Conservation (phyloP, 495 filamentous ascomycete genomes). For the Neohortaea acidophila region DNA sequence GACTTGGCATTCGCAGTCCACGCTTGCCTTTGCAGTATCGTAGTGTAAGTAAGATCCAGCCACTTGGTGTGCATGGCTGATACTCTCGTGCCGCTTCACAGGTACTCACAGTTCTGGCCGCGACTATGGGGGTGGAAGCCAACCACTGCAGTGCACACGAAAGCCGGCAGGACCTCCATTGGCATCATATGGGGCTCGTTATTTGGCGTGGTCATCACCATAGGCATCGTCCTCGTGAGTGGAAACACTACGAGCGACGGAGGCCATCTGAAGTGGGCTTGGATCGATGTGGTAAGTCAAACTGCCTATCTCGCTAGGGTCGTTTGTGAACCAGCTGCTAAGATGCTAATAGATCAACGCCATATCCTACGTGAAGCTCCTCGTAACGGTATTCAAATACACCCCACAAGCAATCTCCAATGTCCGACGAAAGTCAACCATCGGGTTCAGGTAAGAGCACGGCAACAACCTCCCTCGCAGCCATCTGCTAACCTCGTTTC, state of each 20-base stretch:
- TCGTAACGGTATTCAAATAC: conserved; percentile 82
- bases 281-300: conserved; percentile 69
- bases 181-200: conserved; percentile 53
- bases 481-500: too few relatives aligned
- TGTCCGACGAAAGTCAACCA: conserved; percentile 64
- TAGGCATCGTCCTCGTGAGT: conserved; percentile 36
- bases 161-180: conserved; percentile 48
- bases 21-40: conserved; percentile 48
- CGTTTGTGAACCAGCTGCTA: neutral
- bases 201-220: conserved; percentile 38
- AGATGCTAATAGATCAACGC: conserved; percentile 47
- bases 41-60: too few relatives aligned
- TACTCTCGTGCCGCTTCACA: too few relatives aligned
- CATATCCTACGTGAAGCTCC: conserved; percentile 73
- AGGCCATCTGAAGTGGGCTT: conserved; percentile 43
- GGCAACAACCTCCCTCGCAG: too few relatives aligned
- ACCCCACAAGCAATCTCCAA: conserved; percentile 74
- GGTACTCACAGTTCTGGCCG: conserved; percentile 60
- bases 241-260: conserved; percentile 38
- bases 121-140: conserved; percentile 58
- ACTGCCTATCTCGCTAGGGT: neutral
- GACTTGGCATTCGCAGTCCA: conserved; percentile 78
- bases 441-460: too few relatives aligned
- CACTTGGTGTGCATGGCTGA: too few relatives aligned
- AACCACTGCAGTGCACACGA: conserved; percentile 31